Percentiles rank a stretch among this genome's conserved stretches.
phyloP scores from a whole-genome alignment of 257 asterid species.

The Agastache rugosa region DNA sequence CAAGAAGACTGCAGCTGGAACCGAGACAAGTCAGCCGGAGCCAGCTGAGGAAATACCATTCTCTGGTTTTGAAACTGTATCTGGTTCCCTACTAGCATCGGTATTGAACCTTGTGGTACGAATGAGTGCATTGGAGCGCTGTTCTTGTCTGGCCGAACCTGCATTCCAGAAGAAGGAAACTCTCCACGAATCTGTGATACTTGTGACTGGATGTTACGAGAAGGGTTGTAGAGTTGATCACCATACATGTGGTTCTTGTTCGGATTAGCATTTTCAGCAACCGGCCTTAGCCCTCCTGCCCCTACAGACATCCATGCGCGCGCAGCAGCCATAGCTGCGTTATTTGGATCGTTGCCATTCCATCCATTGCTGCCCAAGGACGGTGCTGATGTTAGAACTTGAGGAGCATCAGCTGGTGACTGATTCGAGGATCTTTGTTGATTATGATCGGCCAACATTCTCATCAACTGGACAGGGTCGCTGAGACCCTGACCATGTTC shows the following conservation, averaged over 20 bases:
- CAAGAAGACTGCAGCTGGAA: slow-evolving; percentile 74
- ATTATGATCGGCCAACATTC: slow-evolving; percentile 62
- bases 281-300: slow-evolving; percentile 72
- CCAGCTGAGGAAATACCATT: slow-evolving; percentile 64
- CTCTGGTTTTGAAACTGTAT: slow-evolving; percentile 63
- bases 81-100: slow-evolving; percentile 53
- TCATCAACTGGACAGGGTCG: slow-evolving; percentile 82
- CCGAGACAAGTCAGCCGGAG: slow-evolving; percentile 77
- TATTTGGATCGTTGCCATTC: slow-evolving; percentile 53
- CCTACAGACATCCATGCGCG: slow-evolving; percentile 96
- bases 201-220: slow-evolving; percentile 61
- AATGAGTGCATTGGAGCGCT: slow-evolving; percentile 52
- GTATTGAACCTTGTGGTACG: slow-evolving; percentile 62
- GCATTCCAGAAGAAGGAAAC: slow-evolving; percentile 52
- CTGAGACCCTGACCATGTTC: slow-evolving; percentile 66
- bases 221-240: slow-evolving; percentile 58
- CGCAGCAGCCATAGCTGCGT: slow-evolving; percentile 83
- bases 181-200: slow-evolving; percentile 57
- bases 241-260: slow-evolving; percentile 58
- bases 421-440: slow-evolving; percentile 57
- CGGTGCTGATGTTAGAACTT: slow-evolving; percentile 40
- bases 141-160: slow-evolving; percentile 52
- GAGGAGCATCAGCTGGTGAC: slow-evolving; percentile 39
- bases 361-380: slow-evolving; percentile 46
- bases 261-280: slow-evolving; percentile 41